A percentile compares a stretch with the other conserved stretches of the same genome.
These are phyloP conservation scores for Pestalotiopsis sp. DNA, from an alignment of 2,329 filamentous ascomycete species.

Conservation along the genomic window DNA sequence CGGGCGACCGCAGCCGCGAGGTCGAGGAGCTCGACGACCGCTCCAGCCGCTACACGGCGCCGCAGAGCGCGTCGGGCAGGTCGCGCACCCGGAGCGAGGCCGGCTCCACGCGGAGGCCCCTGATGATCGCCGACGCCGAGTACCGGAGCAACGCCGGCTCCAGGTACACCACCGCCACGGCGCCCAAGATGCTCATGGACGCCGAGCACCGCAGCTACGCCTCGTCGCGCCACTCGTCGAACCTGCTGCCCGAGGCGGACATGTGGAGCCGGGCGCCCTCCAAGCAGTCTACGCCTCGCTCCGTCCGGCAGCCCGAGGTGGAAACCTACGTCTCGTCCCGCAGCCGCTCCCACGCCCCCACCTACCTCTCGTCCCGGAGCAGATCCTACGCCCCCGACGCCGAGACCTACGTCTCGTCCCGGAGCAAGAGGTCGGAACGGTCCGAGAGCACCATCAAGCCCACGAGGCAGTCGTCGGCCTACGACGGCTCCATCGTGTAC, in stretches of 20 bases:
- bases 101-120: slow-evolving; percentile 34
- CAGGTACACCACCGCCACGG: slow-evolving; percentile 26
- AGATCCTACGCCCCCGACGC: slow-evolving; percentile 34
- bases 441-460: slow-evolving; percentile 35
- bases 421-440: slow-evolving; percentile 25
- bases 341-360: slow-evolving; percentile 23
- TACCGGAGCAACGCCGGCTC: slow-evolving; percentile 42
- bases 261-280: slow-evolving; percentile 10
- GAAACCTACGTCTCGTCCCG: slow-evolving; percentile 14
- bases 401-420: slow-evolving; percentile 46
- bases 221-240: slow-evolving; percentile 21
- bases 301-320: slow-evolving; percentile 10
- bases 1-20: slow-evolving; percentile 27
- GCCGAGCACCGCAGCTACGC: slow-evolving; percentile 29
- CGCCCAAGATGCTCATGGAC: slow-evolving; percentile 29
- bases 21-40: slow-evolving; percentile 41
- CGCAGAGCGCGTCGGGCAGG: slow-evolving; percentile 33
- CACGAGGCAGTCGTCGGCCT: neutral
- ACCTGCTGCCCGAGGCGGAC: slow-evolving; percentile 11
- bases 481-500: slow-evolving; percentile 5
- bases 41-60: slow-evolving; percentile 41
- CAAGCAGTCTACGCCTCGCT: slow-evolving; percentile 10
- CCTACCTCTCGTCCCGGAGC: slow-evolving; percentile 12
- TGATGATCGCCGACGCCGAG: slow-evolving; percentile 43
- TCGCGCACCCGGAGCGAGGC: slow-evolving; percentile 44